Evolutionary conservation across 805 yeast genomes (phyloP), one percentile per base, ranked within the genome.

Genomic region (Yamadazyma nakazawae): DNA sequence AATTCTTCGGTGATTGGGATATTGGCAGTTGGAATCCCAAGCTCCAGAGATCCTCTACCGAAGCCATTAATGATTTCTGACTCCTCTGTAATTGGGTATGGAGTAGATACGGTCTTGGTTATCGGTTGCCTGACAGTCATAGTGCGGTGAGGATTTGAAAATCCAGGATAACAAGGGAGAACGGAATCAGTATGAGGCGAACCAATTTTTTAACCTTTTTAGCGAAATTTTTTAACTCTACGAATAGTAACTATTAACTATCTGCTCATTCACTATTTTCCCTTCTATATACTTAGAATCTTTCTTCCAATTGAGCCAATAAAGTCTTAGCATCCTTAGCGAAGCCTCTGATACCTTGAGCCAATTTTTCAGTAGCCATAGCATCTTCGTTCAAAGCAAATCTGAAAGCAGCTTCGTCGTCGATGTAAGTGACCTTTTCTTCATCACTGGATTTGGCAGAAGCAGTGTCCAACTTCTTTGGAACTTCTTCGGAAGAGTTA

Each of bases 261-360:
- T 16, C 37, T 34, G 14, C 16, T 13, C 31, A 40, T 16, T n/a
- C 19, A 35, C 9, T 9, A 16, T 7, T 21, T 21, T 21, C 6
- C 24, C 9, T 28, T 28, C 32, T 28, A 28, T 28, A 28, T 13
- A 36, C 36, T 57, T 72, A 62, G 54, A 82, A 71, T 66, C 76
- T 82, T 59, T 76, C 68, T 67, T 81, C 82, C 68, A 87, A 79
- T 63, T 82, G 75, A 50, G 77, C 70, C 68, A 82, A 72, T 67
- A 94, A 80, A 47, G 96, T 84, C 60, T 75, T 82, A 61, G 95
- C 85, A 70, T 94, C 99, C 69, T 86, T 92, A 61, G 97, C 88
- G 74, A 94, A 94, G 70, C 84, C 82, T 80, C 98, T 87, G 76
- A 94, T 94, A 81, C 99, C 99, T 68, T 94, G 96, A 60, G 96